Conservation (phyloP, 192 early-diverging fungal species). For the Spizellomyces sp. region DNA sequence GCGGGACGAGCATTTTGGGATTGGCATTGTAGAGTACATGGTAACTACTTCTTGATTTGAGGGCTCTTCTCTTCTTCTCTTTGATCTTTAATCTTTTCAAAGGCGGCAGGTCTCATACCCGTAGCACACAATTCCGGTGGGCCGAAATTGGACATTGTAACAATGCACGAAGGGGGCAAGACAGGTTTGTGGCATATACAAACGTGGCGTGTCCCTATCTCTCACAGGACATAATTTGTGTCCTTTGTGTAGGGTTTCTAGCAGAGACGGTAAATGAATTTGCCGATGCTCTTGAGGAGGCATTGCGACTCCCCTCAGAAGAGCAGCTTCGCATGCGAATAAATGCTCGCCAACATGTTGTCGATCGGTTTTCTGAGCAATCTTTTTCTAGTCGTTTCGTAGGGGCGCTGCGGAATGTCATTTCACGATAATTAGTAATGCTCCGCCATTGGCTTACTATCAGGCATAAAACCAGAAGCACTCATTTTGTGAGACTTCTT, state of each 20-base stretch:
- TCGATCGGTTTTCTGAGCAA: slow-evolving; percentile 72
- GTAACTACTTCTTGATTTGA: slow-evolving; percentile 39
- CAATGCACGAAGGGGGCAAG: slow-evolving; percentile 60
- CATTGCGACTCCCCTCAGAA: slow-evolving; percentile 42
- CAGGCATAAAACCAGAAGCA: too few relatives aligned
- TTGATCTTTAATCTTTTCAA: slow-evolving; percentile 3
- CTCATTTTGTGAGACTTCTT: too few relatives aligned
- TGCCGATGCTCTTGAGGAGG: slow-evolving; percentile 58
- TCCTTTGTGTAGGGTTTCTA: slow-evolving; percentile 31
- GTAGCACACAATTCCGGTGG: slow-evolving; percentile 85
- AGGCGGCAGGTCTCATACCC: slow-evolving; percentile 77
- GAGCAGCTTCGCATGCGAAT: slow-evolving; percentile 53
- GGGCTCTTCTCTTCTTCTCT: neutral
- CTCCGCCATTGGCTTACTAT: too few relatives aligned
- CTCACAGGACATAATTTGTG: slow-evolving; percentile 56
- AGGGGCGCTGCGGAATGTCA: neutral
- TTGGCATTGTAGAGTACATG: slow-evolving; percentile 98
- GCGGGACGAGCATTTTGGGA: slow-evolving; percentile 99
- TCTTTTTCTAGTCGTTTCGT: slow-evolving; percentile 40
- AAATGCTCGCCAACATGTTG: slow-evolving; percentile 64
- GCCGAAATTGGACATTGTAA: slow-evolving; percentile 83
- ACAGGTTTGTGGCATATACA: slow-evolving; percentile 74
- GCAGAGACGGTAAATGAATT: slow-evolving; percentile 59
- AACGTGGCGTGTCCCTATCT: slow-evolving; percentile 81
- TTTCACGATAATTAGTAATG: too few relatives aligned